These are phyloP conservation scores for Alternaria dauci DNA, from an alignment of 2,329 filamentous ascomycete genomes.

Conservation along the genomic window DNA sequence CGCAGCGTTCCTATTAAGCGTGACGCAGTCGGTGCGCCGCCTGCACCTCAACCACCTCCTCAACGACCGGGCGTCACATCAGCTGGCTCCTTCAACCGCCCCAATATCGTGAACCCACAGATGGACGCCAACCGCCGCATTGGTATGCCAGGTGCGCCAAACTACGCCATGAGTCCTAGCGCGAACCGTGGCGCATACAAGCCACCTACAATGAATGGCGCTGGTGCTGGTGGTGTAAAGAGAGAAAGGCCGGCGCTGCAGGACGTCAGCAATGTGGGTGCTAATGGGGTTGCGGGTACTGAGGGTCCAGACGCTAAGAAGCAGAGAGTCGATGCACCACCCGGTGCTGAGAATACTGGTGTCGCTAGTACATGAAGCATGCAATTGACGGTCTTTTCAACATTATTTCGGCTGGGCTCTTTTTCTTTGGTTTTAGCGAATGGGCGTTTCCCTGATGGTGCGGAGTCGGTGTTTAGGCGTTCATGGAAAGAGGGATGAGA, in stretches of 20 bases:
- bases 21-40: slow-evolving; percentile 45
- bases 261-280: slow-evolving; percentile 57
- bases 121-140: slow-evolving; percentile 58
- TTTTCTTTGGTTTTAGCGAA: not conserved
- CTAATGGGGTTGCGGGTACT: slow-evolving; percentile 21
- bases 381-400: not conserved
- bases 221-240: slow-evolving; percentile 26
- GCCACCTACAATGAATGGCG: slow-evolving; percentile 49
- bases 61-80: slow-evolving; percentile 23
- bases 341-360: slow-evolving; percentile 33
- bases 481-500: not conserved
- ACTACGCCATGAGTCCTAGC: slow-evolving; percentile 52
- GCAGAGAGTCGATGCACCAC: slow-evolving; percentile 44
- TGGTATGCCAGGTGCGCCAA: slow-evolving; percentile 56
- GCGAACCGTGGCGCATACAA: slow-evolving; percentile 57
- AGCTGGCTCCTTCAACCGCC: slow-evolving; percentile 25
- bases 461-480: not conserved
- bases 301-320: slow-evolving; percentile 54
- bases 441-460: not conserved
- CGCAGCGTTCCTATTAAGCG: slow-evolving; percentile 76
- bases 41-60: slow-evolving; percentile 22
- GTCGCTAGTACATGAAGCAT: slow-evolving; percentile 7
- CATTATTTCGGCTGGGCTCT: not conserved
- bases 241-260: slow-evolving; percentile 50
- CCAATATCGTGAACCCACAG: slow-evolving; percentile 60